Base-by-base conservation (phyloP, 306 rosid species). In the Trifolium subterraneum region DNA sequence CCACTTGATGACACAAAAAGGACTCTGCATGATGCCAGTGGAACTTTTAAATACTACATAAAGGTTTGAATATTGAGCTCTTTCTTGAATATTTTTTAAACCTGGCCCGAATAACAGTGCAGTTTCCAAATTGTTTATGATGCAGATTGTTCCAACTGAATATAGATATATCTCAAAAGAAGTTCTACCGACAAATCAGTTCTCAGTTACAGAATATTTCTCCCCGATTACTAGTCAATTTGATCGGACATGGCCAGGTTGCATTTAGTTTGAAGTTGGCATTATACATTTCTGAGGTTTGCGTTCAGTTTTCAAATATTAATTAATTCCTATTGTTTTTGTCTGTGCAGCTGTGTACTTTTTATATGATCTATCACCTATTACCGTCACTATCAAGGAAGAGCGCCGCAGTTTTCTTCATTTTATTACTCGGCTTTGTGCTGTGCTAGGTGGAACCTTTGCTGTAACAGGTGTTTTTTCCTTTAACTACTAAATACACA, bases 101-200 rank as follows among this genome's bases (percentile, higher is more conserved):
- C 33, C 41, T 75, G 56, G 41, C 77, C 71, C 70, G 23, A 44
- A 29, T 71, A 35, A 65, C 22, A 59, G 25, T 60, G 61, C 55
- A 39, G 62, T 58, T 73, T 64, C 60, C 13, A 69, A 70, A 72
- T 59, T 29, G 1, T 29, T 29, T 75, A 69, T 67, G 29, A 60
- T 86, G 90, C 96, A 95, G 99, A 80, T 95, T 78, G 98, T 95
- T 76, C 99, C 98, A 9, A 95, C 99, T 22, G 98, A 95, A 75
- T 92, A 95, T 68, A 86, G 85, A 79, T 95, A 92, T 70, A 82
- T 90, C 76, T 92, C 92, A 27, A 95, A 88, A 81, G 93, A 92
- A 82, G 93, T 95, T 75, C 80, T 95, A 75, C 90, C 99, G 27
- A 95, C 99, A 39, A 95, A 95, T 81, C 99, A 95, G 77, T 95